Evolutionary conservation across 75 land plant species (phyloP), one percentile per base, ranked within the genome.

Genomic region (Sequoia sempervirens): DNA sequence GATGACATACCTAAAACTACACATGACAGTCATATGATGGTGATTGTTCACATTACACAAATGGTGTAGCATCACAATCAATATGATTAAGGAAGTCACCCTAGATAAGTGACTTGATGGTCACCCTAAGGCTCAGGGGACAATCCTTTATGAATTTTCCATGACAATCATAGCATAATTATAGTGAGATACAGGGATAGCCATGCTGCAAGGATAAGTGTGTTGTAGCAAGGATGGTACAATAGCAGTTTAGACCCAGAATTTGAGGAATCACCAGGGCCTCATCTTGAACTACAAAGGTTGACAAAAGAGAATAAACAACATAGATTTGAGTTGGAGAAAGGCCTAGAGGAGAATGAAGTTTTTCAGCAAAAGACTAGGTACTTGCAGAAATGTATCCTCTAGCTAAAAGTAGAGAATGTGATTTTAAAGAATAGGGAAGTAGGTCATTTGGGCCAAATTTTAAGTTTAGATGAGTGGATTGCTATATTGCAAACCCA

Each of bases 391-490:
- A 64, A 80, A 52, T 38, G 23, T 23, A 80, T 80, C 26, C 32
- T 52, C 23, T 36, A 3, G 18, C 32, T 80, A 12, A 53, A 80
- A 80, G 82, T 53, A 80, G 82, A 80, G 30, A 80, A 80, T 53
- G 82, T 53, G 47, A 50, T 53, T 46, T 64, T 80, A 32, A 32
- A 28, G 61, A 80, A 50, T 32, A 46, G 54, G 13, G 61, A 14
- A 36, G 38, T 37, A 80, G 61, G 61, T 36, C 28, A 80, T 5
- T 52, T 52, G 9, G 61, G 54, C 30, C 37, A 50, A 2, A 53
- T 80, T 23, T 30, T 18, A 32, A 52, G 13, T 32, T 36, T 80
- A 53, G 52, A 80, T 13, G 64, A 80, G 34, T 64, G 54, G 82
- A 80, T 7, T 80, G 11, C 61, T 53, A 28, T 28, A 18, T 80